Conservation (phyloP, 176 grass and related monocot species). For the Juncus effusus region DNA sequence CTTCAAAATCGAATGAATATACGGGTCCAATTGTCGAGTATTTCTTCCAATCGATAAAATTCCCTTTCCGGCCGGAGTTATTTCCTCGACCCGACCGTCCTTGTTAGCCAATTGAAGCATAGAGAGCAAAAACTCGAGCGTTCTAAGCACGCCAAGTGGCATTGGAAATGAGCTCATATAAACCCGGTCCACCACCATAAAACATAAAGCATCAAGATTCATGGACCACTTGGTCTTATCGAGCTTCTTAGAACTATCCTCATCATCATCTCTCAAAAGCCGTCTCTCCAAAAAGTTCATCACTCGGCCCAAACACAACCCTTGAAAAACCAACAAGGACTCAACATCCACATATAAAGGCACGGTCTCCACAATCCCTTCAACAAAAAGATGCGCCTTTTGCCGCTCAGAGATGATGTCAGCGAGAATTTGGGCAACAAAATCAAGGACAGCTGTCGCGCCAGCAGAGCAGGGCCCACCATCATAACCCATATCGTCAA, state of each 20-base stretch:
- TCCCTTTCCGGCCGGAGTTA: constrained; percentile 77
- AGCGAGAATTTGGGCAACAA: constrained; percentile 90
- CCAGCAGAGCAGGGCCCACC: constrained; percentile 94
- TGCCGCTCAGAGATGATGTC: constrained; percentile 82
- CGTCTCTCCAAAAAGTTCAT: constrained; percentile 98
- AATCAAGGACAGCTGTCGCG: constrained; percentile 95
- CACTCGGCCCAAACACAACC: constrained; percentile 93
- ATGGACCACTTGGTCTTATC: constrained; percentile 89
- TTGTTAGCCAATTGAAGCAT: constrained; percentile 98
- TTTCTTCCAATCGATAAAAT: constrained; percentile 93
- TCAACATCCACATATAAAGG: constrained; percentile 89
- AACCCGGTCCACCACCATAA: constrained; percentile 88
- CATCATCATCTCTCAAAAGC: constrained; percentile 90
- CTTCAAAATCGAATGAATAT: constrained; percentile 93
- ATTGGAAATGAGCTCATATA: constrained; percentile 95
- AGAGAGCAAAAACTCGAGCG: constrained; percentile 85
- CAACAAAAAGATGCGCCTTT: constrained; percentile 82
- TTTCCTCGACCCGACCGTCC: constrained; percentile 93
- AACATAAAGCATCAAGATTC: constrained; percentile 95
- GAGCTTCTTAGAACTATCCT: constrained; percentile 74
- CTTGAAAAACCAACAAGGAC: constrained; percentile 87
- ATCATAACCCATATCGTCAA: constrained; percentile 93
- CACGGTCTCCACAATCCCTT: constrained; percentile 74
- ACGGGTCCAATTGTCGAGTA: constrained; percentile 77
- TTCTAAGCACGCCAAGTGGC: constrained; percentile 77